Conservation (phyloP, 139 green algal genomes). For the Coelastrella sp. region DNA sequence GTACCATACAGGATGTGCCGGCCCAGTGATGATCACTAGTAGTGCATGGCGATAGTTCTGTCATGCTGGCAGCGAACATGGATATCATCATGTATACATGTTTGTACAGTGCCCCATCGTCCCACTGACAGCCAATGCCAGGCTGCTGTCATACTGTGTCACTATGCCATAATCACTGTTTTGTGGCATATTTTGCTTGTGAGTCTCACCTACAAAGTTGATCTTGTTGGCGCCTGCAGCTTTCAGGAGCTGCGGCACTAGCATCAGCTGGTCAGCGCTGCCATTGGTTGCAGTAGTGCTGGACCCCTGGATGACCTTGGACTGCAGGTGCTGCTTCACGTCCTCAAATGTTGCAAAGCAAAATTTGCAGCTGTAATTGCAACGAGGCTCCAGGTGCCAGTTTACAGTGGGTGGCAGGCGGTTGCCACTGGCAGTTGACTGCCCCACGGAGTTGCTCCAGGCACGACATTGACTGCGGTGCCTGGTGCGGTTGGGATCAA, state of each 20-base stretch:
- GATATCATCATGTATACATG: too few species aligned
- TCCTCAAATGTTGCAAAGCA: constrained; percentile 43
- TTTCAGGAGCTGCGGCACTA: neutral
- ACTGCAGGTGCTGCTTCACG: constrained; percentile 6
- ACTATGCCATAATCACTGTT: too few species aligned
- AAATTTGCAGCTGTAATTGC: constrained; percentile 47
- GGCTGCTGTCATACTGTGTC: too few species aligned
- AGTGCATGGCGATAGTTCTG: too few species aligned
- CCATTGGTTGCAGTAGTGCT: neutral
- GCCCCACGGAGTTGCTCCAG: neutral
- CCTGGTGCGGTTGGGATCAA: neutral
- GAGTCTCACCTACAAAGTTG: neutral
- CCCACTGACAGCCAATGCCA: too few species aligned
- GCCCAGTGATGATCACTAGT: too few species aligned
- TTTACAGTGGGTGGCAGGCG: constrained; percentile 38
- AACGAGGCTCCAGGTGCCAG: constrained; percentile 19
- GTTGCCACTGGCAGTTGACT: neutral
- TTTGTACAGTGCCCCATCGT: too few species aligned
- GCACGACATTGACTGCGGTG: neutral
- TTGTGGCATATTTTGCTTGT: too few species aligned
- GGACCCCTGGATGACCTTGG: neutral
- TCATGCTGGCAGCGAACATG: too few species aligned
- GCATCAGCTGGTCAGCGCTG: neutral
- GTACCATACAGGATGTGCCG: too few species aligned
- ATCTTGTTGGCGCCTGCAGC: constrained; percentile 7